These are phyloP conservation scores for Persicaria tinctoria DNA, from an alignment of 148 eudicot genomes.

Conservation along the genomic window DNA sequence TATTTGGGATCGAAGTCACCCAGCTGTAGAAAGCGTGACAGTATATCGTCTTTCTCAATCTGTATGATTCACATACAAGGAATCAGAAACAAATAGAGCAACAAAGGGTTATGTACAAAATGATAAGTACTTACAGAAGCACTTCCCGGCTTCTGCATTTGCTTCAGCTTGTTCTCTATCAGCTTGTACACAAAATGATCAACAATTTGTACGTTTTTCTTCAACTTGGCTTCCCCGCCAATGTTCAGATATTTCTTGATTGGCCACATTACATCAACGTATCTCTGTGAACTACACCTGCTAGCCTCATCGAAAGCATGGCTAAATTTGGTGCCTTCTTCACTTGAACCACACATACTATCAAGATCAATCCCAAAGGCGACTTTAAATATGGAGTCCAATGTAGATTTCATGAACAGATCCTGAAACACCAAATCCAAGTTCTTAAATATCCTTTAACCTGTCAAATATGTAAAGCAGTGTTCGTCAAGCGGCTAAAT, in stretches of 20 bases:
- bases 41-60: conserved; percentile 39
- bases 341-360: conserved; percentile 53
- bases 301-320: conserved; percentile 69
- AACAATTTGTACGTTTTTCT: conserved; percentile 25
- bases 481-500: background rate
- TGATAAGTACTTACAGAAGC: background rate
- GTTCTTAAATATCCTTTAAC: no score
- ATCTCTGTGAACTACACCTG: conserved; percentile 36
- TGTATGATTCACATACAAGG: background rate
- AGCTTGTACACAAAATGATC: conserved; percentile 48
- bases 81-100: background rate
- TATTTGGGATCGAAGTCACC: conserved; percentile 43
- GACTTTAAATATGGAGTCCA: conserved; percentile 69
- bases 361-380: conserved; percentile 68
- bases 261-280: conserved; percentile 53
- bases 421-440: conserved; percentile 32
- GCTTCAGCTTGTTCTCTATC: conserved; percentile 36
- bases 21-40: conserved; percentile 54
- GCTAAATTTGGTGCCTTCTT: conserved; percentile 46
- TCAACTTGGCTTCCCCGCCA: conserved; percentile 47
- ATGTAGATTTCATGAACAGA: conserved; percentile 63
- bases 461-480: no score
- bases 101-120: no score
- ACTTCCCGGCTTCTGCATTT: background rate
- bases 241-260: conserved; percentile 54